A percentile compares a stretch with the other conserved stretches of the same genome.
Conservation (phyloP, 768 basidiomycete genomes). For the Phlegmacium glaucopus region DNA sequence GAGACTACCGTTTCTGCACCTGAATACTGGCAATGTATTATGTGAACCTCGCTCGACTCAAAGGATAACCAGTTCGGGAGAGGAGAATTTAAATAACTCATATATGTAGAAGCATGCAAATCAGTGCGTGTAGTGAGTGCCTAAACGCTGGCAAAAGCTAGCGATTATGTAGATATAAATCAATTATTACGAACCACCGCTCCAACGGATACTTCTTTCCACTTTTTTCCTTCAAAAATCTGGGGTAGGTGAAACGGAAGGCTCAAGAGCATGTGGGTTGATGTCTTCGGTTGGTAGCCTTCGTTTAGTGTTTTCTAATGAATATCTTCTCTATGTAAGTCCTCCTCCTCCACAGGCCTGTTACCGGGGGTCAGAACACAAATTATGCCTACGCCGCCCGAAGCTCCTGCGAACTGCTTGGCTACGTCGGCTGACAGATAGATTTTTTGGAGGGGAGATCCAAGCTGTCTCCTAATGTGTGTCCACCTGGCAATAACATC, state of each 20-base stretch:
- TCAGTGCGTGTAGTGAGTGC: background rate
- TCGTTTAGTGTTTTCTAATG: background rate
- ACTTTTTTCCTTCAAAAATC: conserved; percentile 45
- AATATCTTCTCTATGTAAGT: conserved; percentile 16
- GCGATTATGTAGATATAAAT: background rate
- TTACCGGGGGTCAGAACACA: conserved; percentile 31
- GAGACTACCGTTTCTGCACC: conserved; percentile 1
- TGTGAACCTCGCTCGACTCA: background rate
- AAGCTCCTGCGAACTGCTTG: conserved; percentile 2
- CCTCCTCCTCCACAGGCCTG: conserved; percentile 45
- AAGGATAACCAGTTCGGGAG: background rate
- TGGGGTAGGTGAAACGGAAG: conserved; percentile 18
- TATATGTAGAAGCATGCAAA: no score
- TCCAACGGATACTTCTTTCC: conserved; percentile 41
- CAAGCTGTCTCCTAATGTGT: conserved; percentile 31
- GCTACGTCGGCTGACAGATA: conserved; percentile 36
- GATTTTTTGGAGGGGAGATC: conserved; percentile 44
- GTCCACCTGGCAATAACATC: conserved; percentile 33
- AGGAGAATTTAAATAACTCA: no score
- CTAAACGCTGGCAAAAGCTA: background rate
- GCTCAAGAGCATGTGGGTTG: conserved; percentile 4
- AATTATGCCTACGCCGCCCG: background rate
- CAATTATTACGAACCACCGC: background rate
- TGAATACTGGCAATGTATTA: background rate
- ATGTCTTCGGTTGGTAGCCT: conserved; percentile 1